Evolutionary conservation across 352 stramenopile species (phyloP).

Genomic region (Phytophthora brassicae): DNA sequence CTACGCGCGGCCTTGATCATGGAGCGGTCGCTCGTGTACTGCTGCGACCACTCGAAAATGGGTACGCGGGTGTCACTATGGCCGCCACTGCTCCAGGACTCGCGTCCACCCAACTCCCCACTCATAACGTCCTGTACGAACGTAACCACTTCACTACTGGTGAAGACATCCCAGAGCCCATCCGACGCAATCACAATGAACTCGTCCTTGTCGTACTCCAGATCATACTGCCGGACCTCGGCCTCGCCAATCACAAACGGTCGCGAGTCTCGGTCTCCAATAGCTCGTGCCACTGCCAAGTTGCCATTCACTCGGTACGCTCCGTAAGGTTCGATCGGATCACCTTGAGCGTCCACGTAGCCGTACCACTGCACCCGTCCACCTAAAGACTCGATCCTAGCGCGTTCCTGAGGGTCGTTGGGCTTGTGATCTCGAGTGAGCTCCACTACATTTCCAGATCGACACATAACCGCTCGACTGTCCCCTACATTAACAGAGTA

Average conservation of each 20-base stretch:
- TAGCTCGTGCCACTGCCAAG: conserved; percentile 88
- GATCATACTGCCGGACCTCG: conserved; percentile 78
- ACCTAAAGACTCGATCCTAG: conserved; percentile 76
- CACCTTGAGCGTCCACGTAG: conserved; percentile 77
- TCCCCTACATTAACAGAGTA: conserved; percentile 94
- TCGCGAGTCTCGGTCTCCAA: conserved; percentile 88
- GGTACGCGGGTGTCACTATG: conserved; percentile 83
- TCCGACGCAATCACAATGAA: conserved; percentile 94
- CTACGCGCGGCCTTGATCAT: conserved; percentile 90
- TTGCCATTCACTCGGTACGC: conserved; percentile 93
- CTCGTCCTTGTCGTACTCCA: conserved; percentile 81
- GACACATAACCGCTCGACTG: conserved; percentile 92
- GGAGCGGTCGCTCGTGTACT: conserved; percentile 87
- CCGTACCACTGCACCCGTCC: conserved; percentile 91
- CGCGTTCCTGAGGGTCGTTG: conserved; percentile 77
- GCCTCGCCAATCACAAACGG: conserved; percentile 84
- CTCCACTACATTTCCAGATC: conserved; percentile 65
- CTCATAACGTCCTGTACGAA: conserved; percentile 91
- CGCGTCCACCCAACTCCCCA: conserved; percentile 75
- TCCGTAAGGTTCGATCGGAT: conserved; percentile 89
- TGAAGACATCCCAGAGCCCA: conserved; percentile 94
- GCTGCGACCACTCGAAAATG: conserved; percentile 90
- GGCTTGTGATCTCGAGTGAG: conserved; percentile 91
- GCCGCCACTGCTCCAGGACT: conserved; percentile 77
- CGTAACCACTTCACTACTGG: conserved; percentile 87